Base-by-base conservation (phyloP, 352 stramenopile genomes). In the Phytophthora nicotianae region DNA sequence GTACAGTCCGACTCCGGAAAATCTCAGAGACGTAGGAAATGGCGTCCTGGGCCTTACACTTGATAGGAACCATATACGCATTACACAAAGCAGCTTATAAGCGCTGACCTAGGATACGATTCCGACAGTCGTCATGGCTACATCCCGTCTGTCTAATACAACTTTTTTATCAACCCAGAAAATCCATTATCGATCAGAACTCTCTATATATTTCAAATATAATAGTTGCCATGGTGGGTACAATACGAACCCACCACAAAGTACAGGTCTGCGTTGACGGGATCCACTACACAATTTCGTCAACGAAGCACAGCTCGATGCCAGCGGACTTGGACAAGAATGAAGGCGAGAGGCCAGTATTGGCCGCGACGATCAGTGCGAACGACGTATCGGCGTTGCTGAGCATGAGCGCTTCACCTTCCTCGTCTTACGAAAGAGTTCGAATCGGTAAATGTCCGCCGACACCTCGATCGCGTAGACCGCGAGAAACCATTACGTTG, bases 401-500 rank as follows among this genome's bases (percentile, higher is more conserved):
- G 32, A 74, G 54, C 21, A 56, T 59, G 24, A 47, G 43, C 6
- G 42, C 47, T 3, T 63, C 64, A 3, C 68, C 59, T 9, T 41
- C 59, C 5, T 41, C 57, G 9, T 21, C 26, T 4, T 62, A 58
- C 20, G 58, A 66, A 32, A 50, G 53, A 14, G 52, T 74, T 13
- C 55, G 33, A 1, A 60, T 70, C 26, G 65, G 65, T 8, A 69
- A 73, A 17, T 69, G 65, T 42, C 58, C 64, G 0, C 65, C 52
- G 17, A 65, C 59, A 16, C 65, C 65, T 50, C 52, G 59, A 13
- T 69, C 65, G 11, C 70, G 75, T 16, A 67, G 75, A 52, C 70
- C 72, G 13, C 68, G 81, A 46, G 60, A 68, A 53, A 63, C 59
- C 43, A 82, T 83, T 10, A 79, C 68, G 5, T 80, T 89, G 7